Base-by-base conservation (phyloP, 169 alveolate genomes). In the Cryptosporidium muris region DNA sequence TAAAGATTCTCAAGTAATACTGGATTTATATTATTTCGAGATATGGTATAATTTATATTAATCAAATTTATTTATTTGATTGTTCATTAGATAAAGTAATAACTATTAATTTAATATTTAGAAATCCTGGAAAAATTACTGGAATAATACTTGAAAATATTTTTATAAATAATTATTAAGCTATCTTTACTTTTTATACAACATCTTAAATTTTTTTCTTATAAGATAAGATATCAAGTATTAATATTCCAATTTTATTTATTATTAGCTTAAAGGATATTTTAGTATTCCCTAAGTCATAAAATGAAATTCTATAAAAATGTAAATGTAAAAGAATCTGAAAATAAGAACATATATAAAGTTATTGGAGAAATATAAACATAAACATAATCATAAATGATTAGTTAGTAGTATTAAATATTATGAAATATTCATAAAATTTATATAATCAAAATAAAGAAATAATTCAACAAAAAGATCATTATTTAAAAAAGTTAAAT, bases 81-180 rank as follows among this genome's bases (percentile, higher is more conserved):
- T 82, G 91, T 54, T 90, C 94, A 38, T 81, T 94, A 25, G 97
- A 96, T 11, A 96, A 96, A 36, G 97, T 96, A 36, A 95, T 92
- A 0, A 92, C 97, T 2, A 91, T 91, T 25, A 81, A 91, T 58
- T 82, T 89, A 1, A 95, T 95, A 5, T 56, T 81, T 16, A 81
- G 85, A 34, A 63, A 63, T 37, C n/a, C n/a, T n/a, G n/a, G n/a
- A n/a, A 65, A 60, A 49, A 66, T 53, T 2, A 14, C 90, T 9
- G 91, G 91, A 1, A 3, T 88, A 11, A 88, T 88, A 34, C 9
- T 88, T 4, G 91, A 88, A 42, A 88, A 88, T 51, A 88, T 90
- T 6, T 88, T 88, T 56, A 88, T 81, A 11, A 8, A 56, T 47
- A 49, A 80, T 14, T 4, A n/a, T 34, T 51, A 64, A 4, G 4